A percentile compares a stretch with the other conserved stretches of the same genome.
Conservation (phyloP, 2,329 filamentous ascomycete genomes). For the Plenodomus biglobosus region DNA sequence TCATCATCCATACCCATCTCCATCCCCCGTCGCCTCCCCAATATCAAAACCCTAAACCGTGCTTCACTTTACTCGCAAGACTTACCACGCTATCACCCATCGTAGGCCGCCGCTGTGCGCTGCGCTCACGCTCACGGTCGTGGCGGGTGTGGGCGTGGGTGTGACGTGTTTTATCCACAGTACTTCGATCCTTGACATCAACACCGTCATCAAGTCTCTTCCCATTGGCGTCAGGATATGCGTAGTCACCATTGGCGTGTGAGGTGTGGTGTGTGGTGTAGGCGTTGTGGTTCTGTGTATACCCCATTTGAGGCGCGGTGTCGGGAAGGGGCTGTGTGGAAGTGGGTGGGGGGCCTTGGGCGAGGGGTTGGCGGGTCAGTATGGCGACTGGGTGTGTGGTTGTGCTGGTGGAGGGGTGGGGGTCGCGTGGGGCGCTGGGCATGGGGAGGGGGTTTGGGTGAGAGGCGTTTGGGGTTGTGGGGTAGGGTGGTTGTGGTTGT, state of each 20-base stretch:
- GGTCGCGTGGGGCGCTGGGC: too few relatives aligned
- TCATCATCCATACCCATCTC: not conserved
- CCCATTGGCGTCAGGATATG: too few relatives aligned
- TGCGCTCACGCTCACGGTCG: too few relatives aligned
- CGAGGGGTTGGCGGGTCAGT: conserved; percentile 2
- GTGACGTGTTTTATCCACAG: too few relatives aligned
- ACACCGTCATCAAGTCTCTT: too few relatives aligned
- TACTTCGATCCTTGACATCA: too few relatives aligned
- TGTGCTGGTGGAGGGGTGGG: conserved; percentile 4
- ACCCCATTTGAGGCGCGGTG: not conserved
- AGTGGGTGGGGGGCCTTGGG: conserved; percentile 1
- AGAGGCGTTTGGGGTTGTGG: not conserved
- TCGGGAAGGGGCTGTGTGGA: too few relatives aligned
- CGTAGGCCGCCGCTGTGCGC: conserved; percentile 30
- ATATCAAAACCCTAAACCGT: too few relatives aligned
- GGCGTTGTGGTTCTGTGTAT: not conserved
- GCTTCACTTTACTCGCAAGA: conserved; percentile 15
- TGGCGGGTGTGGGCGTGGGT: too few relatives aligned
- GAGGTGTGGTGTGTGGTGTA: too few relatives aligned
- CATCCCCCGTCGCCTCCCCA: conserved; percentile 13
- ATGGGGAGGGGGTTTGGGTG: conserved; percentile 5
- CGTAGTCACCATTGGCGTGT: too few relatives aligned
- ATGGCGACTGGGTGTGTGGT: conserved; percentile 1
- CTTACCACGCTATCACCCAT: conserved; percentile 30
- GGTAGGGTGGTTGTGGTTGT: conserved; percentile 6